A percentile compares a stretch with the other conserved stretches of the same genome.
Evolutionary conservation across 495 filamentous ascomycete species (phyloP).

Genomic region (Annulohypoxylon bovei): DNA sequence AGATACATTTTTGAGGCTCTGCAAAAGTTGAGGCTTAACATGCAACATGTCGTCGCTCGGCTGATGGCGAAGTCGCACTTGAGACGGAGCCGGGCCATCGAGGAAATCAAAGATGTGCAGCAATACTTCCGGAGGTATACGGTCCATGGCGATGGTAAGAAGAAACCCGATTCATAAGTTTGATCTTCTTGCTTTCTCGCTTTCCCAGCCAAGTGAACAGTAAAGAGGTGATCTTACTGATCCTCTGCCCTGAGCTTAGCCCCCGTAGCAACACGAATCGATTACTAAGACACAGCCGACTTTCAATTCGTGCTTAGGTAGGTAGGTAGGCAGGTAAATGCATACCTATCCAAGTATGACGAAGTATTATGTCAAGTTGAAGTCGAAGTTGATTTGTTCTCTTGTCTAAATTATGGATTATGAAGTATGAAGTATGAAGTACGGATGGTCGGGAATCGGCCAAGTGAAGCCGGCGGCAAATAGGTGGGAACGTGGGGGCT

Average conservation of each 20-base stretch:
- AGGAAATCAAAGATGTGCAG: conserved; percentile 51
- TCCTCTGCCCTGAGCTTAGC: neutral
- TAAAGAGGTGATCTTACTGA: neutral
- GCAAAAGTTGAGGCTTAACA: conserved; percentile 20
- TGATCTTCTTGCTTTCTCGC: neutral
- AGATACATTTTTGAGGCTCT: conserved; percentile 52
- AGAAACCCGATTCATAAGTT: neutral
- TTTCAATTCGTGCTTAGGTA: neutral
- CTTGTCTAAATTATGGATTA: neutral
- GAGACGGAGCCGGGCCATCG: conserved; percentile 49
- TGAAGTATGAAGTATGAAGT: neutral
- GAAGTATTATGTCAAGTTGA: neutral
- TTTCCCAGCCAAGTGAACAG: neutral
- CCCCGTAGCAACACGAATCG: neutral
- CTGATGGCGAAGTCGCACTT: conserved; percentile 50
- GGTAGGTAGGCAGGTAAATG: too few relatives aligned
- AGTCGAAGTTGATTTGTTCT: neutral
- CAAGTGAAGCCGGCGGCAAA: neutral
- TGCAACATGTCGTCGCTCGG: conserved; percentile 46
- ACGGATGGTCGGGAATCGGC: neutral
- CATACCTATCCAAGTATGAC: neutral
- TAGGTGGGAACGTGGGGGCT: neutral
- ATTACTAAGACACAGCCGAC: neutral
- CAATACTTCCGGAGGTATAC: conserved; percentile 56
- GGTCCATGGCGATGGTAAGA: conserved; percentile 35